phyloP scores from a whole-genome alignment of 495 filamentous ascomycete species.

The Aspergillus taichungensis region DNA sequence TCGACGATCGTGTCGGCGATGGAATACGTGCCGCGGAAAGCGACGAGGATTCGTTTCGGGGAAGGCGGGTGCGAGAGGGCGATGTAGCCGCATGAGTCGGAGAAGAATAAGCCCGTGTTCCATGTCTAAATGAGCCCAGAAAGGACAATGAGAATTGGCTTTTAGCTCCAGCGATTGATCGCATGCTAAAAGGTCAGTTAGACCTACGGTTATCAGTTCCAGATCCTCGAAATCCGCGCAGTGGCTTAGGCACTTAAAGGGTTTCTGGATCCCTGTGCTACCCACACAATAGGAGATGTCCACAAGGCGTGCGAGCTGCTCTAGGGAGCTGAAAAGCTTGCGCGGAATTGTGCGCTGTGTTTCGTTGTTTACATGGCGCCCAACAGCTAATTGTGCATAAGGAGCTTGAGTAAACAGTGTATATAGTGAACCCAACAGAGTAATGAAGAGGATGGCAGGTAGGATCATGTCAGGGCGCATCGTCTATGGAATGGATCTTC shows the following conservation, averaged over 20 bases:
- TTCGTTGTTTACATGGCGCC: conserved; percentile 1
- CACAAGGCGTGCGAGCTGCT: conserved; percentile 78
- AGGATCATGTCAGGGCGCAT: no score
- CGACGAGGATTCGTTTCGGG: conserved; percentile 64
- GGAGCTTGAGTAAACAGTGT: no score
- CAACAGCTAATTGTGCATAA: not conserved
- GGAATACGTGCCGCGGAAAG: conserved; percentile 91
- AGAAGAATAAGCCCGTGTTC: conserved; percentile 80
- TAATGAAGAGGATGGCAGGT: no score
- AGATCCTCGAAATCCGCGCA: conserved; percentile 74
- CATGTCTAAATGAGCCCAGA: conserved; percentile 48
- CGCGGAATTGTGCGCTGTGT: conserved; percentile 37
- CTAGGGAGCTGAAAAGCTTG: conserved; percentile 68
- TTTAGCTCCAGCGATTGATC: not conserved
- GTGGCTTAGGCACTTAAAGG: conserved; percentile 77
- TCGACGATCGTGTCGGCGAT: conserved; percentile 84
- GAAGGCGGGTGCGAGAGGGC: conserved; percentile 65
- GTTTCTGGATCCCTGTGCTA: conserved; percentile 66
- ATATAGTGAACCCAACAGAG: no score
- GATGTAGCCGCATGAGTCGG: conserved; percentile 91
- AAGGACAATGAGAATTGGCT: no score
- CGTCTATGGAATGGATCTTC: no score
- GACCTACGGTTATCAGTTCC: conserved; percentile 57
- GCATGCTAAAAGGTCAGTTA: not conserved
- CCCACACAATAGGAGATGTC: conserved; percentile 95